These are phyloP conservation scores for Globisporangium splendens DNA, from an alignment of 352 stramenopile species.

Conservation along the genomic window DNA sequence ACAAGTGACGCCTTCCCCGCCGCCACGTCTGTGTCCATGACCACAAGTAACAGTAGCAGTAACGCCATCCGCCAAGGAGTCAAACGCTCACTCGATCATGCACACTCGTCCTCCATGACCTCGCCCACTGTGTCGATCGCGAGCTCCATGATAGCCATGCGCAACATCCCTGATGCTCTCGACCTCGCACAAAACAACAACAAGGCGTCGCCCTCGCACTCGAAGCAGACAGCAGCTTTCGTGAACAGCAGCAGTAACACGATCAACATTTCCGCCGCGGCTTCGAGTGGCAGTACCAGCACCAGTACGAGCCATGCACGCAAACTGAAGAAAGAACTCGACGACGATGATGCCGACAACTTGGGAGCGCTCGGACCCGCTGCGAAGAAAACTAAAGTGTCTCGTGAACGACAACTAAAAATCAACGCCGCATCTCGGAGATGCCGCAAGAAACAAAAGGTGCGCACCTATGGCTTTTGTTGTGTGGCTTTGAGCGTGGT, in stretches of 20 bases:
- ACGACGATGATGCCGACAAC: conserved; percentile 17
- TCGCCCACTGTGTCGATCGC: conserved; percentile 51
- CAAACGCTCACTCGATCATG: conserved; percentile 41
- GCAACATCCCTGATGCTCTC: conserved; percentile 17
- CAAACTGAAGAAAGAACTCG: conserved; percentile 25
- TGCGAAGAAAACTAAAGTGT: conserved; percentile 83
- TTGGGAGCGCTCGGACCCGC: conserved; percentile 14
- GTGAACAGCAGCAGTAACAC: conserved; percentile 27
- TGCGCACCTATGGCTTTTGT: conserved; percentile 1
- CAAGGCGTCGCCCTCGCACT: conserved; percentile 22
- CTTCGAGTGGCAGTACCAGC: background rate
- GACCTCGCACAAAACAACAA: conserved; percentile 16
- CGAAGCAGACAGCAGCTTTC: conserved; percentile 8
- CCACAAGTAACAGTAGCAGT: conserved; percentile 1
- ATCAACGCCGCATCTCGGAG: conserved; percentile 81
- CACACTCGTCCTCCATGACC: conserved; percentile 15
- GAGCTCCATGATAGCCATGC: conserved; percentile 75
- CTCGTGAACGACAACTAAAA: conserved; percentile 80
- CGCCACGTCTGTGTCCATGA: background rate
- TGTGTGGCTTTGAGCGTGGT: background rate
- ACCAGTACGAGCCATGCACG: background rate
- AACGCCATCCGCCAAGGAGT: conserved; percentile 24
- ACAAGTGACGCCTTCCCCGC: background rate
- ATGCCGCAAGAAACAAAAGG: conserved; percentile 86
- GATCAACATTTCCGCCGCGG: conserved; percentile 25